Evolutionary conservation across 768 basidiomycete genomes (phyloP).

Genomic region (Trametes villosa): DNA sequence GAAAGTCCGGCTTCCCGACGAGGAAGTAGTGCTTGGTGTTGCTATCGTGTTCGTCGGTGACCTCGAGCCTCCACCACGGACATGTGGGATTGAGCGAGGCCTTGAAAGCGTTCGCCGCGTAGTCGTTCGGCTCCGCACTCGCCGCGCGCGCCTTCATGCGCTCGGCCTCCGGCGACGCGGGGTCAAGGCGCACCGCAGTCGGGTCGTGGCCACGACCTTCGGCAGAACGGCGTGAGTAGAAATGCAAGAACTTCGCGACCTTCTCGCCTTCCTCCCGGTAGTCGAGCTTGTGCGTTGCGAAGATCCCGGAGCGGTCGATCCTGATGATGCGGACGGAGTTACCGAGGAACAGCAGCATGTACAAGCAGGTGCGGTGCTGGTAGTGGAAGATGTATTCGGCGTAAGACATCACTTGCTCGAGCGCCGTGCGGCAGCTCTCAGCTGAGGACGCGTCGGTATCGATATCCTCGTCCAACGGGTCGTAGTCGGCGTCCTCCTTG

Average conservation of each 20-base stretch:
- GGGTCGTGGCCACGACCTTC: conserved; percentile 8
- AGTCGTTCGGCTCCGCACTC: neutral
- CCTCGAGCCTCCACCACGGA: neutral
- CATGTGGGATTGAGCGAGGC: neutral
- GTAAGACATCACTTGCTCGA: too few relatives aligned
- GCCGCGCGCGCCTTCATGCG: neutral
- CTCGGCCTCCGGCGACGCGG: neutral
- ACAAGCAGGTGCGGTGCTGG: conserved; percentile 7
- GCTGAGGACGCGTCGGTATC: too few relatives aligned
- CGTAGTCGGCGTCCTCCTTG: too few relatives aligned
- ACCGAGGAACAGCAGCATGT: conserved; percentile 1
- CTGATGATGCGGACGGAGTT: neutral
- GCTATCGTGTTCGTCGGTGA: neutral
- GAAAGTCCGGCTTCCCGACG: conserved; percentile 3
- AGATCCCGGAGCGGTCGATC: neutral
- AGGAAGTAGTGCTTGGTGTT: neutral
- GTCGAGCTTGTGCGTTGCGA: conserved; percentile 9
- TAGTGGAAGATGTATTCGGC: too few relatives aligned
- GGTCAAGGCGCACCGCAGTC: neutral
- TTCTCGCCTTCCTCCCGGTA: neutral
- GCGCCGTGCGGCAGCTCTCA: too few relatives aligned
- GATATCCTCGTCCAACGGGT: too few relatives aligned
- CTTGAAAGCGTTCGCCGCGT: neutral
- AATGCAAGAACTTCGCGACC: conserved; percentile 5
- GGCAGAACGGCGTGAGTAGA: neutral